Percentiles rank a stretch among this genome's conserved stretches.
These are phyloP conservation scores for Rhizopogon vulgaris DNA, from an alignment of 768 basidiomycete species.

Conservation along the genomic window DNA sequence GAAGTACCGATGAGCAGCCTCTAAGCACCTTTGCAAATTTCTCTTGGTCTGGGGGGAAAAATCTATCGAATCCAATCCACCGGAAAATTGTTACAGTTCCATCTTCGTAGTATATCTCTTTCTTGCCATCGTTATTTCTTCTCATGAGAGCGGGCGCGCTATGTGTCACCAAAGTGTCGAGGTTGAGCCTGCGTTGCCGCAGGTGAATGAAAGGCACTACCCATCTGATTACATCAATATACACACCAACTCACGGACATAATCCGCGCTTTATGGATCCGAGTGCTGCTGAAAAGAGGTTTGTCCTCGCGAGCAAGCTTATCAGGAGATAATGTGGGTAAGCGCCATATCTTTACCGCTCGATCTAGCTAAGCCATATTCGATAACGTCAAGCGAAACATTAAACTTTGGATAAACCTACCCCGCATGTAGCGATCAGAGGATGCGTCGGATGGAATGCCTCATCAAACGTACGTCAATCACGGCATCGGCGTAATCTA, in stretches of 20 bases:
- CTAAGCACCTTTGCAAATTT: slow-evolving; percentile 35
- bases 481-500: background rate
- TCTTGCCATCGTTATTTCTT: slow-evolving; percentile 10
- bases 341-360: slow-evolving; percentile 69
- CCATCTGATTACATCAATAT: background rate
- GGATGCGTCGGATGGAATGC: slow-evolving; percentile 63
- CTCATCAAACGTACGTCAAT: slow-evolving; percentile 26
- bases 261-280: slow-evolving; percentile 60
- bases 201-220: background rate
- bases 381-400: background rate
- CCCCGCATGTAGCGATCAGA: slow-evolving; percentile 73
- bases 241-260: slow-evolving; percentile 58
- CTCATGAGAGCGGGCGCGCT: slow-evolving; percentile 48
- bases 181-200: slow-evolving; percentile 39
- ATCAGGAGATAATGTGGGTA: slow-evolving; percentile 34
- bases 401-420: slow-evolving; percentile 27
- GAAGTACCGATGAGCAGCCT: slow-evolving; percentile 56
- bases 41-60: slow-evolving; percentile 45
- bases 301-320: slow-evolving; percentile 60
- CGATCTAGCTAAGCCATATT: slow-evolving; percentile 52
- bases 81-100: slow-evolving; percentile 58
- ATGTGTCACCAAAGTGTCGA: slow-evolving; percentile 50
- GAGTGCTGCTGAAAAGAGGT: slow-evolving; percentile 64
- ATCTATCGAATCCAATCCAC: slow-evolving; percentile 63
- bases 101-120: slow-evolving; percentile 28